A percentile compares a stretch with the other conserved stretches of the same genome.
These are phyloP conservation scores for Podila clonocystis DNA, from an alignment of 192 early-diverging fungal genomes.

Conservation along the genomic window DNA sequence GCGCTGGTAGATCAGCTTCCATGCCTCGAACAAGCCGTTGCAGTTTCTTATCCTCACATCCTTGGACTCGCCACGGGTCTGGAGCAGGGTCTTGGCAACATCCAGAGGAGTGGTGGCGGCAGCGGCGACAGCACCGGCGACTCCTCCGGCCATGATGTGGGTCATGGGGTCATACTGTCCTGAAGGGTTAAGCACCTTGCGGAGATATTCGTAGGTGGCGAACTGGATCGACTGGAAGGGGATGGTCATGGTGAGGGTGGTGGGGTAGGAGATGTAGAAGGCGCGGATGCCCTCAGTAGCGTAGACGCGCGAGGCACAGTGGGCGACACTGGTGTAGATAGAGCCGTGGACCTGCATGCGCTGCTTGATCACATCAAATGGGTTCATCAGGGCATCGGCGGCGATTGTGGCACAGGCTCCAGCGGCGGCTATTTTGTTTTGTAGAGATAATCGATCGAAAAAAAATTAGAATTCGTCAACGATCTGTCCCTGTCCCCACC, in stretches of 20 bases:
- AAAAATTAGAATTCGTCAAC: background rate
- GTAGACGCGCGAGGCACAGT: constrained; percentile 79
- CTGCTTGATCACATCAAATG: constrained; percentile 98
- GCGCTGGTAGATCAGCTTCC: constrained; percentile 77
- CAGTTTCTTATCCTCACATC: constrained; percentile 79
- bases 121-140: constrained; percentile 90
- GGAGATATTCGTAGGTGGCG: constrained; percentile 89
- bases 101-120: constrained; percentile 93
- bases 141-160: constrained; percentile 86
- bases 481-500: too few relatives aligned
- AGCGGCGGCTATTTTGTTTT: constrained; percentile 68
- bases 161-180: constrained; percentile 88
- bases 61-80: constrained; percentile 85
- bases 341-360: constrained; percentile 92
- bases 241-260: constrained; percentile 93
- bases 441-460: background rate
- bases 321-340: constrained; percentile 69
- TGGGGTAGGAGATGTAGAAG: constrained; percentile 95
- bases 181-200: constrained; percentile 83
- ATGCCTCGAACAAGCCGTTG: constrained; percentile 75
- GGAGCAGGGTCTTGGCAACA: constrained; percentile 93
- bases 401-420: constrained; percentile 90
- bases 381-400: constrained; percentile 94
- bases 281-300: constrained; percentile 83
- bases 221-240: constrained; percentile 97